Evolutionary conservation across 345 rosid species (phyloP).

Genomic region (Aegle marmelos): DNA sequence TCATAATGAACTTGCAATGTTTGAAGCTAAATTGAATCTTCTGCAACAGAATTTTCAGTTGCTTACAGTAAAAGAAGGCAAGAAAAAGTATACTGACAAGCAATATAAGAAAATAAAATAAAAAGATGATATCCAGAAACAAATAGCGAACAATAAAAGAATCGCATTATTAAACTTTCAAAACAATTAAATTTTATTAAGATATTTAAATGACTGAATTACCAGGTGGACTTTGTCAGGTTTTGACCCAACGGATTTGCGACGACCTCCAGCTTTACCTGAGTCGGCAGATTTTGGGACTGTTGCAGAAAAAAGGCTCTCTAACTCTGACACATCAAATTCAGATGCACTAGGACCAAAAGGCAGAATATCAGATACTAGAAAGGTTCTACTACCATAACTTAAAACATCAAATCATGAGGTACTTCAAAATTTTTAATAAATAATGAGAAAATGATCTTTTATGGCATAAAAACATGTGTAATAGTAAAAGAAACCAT

Average conservation of each 20-base stretch:
- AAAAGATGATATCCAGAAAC: not conserved
- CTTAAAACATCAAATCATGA: constrained; percentile 1
- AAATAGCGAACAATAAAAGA: not conserved
- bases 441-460: not conserved
- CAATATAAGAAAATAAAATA: not conserved
- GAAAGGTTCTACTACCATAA: constrained; percentile 5
- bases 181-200: not conserved
- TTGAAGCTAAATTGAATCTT: not conserved
- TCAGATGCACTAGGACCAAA: constrained; percentile 61
- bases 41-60: not conserved
- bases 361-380: constrained; percentile 12
- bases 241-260: constrained; percentile 79
- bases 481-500: constrained; percentile 1
- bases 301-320: constrained; percentile 82
- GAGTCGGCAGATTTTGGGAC: constrained; percentile 68
- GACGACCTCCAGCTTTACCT: constrained; percentile 58
- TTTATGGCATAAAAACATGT: not conserved
- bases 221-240: constrained; percentile 87
- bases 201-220: constrained; percentile 20
- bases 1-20: not conserved
- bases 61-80: not conserved
- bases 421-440: not conserved
- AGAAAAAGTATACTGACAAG: not conserved
- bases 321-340: constrained; percentile 92
- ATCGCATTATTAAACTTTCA: not conserved